Evolutionary conservation across 164 flowering plant genomes (phyloP), one percentile per base, ranked within the genome.

Genomic region (Vitis labrusca): DNA sequence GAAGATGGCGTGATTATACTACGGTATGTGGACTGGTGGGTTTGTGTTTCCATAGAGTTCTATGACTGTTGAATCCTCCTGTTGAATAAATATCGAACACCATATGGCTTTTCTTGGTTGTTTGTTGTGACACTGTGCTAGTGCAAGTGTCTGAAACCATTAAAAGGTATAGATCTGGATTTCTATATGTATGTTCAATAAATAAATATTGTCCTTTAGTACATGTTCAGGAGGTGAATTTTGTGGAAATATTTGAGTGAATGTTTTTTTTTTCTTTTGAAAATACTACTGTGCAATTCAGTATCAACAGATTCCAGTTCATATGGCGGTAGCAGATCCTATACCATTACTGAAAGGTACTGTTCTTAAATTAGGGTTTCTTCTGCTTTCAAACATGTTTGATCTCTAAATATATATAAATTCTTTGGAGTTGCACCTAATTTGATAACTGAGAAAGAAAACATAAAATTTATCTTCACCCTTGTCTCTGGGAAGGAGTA

Each of bases 81-180:
- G 57, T 65, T 13, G 30, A 14, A 50, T 65, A 30, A 27, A 12
- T 65, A 13, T 15, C n/a, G 14, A 57, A 23, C 27, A 23, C 27
- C 27, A 23, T 12, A 51, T 64, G 57, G 67, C 44, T 64, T 64
- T 64, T 51, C 10, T 27, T 64, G 17, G 44, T 13, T 52, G 59
- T 16, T 16, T 57, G 16, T 19, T 16, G 29, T 57, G 59, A 19
- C 10, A n/a, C 7, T 51, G n/a, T 53, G 27, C 27, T 53, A 48
- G 58, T 65, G 19, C 59, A 65, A 65, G 48, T 29, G 27, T 53
- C 15, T 23, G 15, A 14, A 17, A 17, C 44, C 44, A 37, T 37
- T 37, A 6, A 37, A 10, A 16, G 51, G 55, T 16, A 49, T 50
- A 50, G 68, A 65, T 65, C 68, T 65, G 44, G 59, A 52, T 65